Evolutionary conservation across 2,329 filamentous ascomycete genomes (phyloP), one percentile per base, ranked within the genome.

Genomic region (Nectriaceae sp.): DNA sequence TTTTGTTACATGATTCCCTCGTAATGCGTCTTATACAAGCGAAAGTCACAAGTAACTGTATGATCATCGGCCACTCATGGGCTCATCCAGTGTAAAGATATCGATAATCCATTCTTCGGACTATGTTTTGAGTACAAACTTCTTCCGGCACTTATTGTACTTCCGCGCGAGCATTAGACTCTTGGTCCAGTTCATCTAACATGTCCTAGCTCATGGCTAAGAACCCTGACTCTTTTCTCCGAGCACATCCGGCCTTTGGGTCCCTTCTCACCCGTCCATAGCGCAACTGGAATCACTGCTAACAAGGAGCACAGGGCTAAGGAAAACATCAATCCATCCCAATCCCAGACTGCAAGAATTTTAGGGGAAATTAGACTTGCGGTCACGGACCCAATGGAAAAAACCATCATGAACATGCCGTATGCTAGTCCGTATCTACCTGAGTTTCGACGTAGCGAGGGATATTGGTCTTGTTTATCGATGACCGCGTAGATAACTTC

Each of bases 361-460:
- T 15, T 19, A 1, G 50, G 48, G 11, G 50, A 47, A 18, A 18
- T 29, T 13, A 45, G 21, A 33, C 50, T 54, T 20, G 53, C 53
- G 11, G 53, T 51, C 6, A 42, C 21, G 6, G 43, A 47, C 4
- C 53, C 53, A 11, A 54, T 8, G 3, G 50, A 56, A 36, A 54
- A 52, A 11, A 52, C 11, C 10, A 44, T 50, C 51, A 54, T 54
- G 36, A 54, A 56, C 22, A 49, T 42, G 19, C 51, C 48, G 15
- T 56, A 56, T 2, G 53, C 41, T 16, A 56, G 26, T 3, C 51
- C 53, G 21, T 56, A 52, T 10, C 51, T 51, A 11, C 53, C 51
- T 11, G 46, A 49, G n/a, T 56, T 54, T 3, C 21, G 48, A 4
- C 31, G 24, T 3, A 54, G 35, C 11, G 42, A 44, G 3, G 44